Conservation (phyloP, 2,329 filamentous ascomycete species). For the Botrytis tulipae region DNA sequence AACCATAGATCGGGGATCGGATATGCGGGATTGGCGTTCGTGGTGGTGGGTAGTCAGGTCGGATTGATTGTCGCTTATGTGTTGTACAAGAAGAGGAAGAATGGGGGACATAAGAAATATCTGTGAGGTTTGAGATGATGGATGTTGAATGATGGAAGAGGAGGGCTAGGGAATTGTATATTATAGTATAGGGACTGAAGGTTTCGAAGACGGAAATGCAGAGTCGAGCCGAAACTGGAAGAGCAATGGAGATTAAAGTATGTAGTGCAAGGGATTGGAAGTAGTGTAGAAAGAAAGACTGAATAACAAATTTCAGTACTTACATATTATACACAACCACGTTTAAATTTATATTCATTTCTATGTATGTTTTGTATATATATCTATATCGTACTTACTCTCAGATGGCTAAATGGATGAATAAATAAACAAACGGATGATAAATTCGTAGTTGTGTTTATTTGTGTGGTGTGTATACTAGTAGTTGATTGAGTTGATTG, state of each 20-base stretch:
- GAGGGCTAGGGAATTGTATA: not conserved
- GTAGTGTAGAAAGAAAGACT: not conserved
- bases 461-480: too few species aligned
- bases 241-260: not conserved
- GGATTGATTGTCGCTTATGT: conserved; percentile 33
- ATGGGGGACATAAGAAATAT: conserved; percentile 37
- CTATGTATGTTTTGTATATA: too few species aligned
- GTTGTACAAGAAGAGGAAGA: conserved; percentile 38
- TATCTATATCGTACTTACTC: too few species aligned
- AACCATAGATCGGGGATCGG: conserved; percentile 9
- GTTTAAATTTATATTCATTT: not conserved
- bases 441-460: too few species aligned
- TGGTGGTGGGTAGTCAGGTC: conserved; percentile 35
- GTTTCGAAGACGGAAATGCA: not conserved
- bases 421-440: too few species aligned
- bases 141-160: not conserved
- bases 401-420: too few species aligned
- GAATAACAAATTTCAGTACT: not conserved
- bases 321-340: not conserved
- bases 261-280: not conserved
- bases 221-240: not conserved
- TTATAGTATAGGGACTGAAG: not conserved
- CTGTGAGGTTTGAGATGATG: conserved; percentile 25
- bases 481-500: too few species aligned
- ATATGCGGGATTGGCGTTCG: conserved; percentile 22